Evolutionary conservation across 2,329 filamentous ascomycete genomes (phyloP).

Genomic region (Microcera coccophila): DNA sequence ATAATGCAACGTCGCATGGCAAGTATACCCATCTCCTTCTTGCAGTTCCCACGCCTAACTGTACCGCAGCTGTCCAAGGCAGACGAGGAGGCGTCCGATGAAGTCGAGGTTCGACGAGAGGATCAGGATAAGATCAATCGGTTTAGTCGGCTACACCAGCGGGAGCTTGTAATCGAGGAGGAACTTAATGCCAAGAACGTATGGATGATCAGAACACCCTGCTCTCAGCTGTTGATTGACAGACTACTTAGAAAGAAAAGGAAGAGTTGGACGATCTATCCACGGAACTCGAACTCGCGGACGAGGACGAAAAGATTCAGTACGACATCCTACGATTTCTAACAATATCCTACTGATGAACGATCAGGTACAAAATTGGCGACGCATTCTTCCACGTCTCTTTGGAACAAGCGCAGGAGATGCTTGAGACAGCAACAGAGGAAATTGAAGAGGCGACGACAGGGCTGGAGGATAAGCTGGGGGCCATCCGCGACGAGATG

Average conservation of each 20-base stretch:
- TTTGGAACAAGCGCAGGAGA: constrained; percentile 78
- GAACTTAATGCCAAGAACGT: constrained; percentile 77
- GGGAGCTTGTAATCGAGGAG: constrained; percentile 73
- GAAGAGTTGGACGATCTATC: constrained; percentile 94
- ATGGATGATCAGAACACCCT: constrained; percentile 27
- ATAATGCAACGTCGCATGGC: constrained; percentile 61
- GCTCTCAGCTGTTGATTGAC: constrained; percentile 18
- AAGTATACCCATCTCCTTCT: constrained; percentile 18
- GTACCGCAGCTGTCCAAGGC: constrained; percentile 76
- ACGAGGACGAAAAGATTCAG: constrained; percentile 92
- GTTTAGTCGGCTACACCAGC: constrained; percentile 91
- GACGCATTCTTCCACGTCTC: constrained; percentile 90
- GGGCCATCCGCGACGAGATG: constrained; percentile 79
- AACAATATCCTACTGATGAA: constrained; percentile 10
- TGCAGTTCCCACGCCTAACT: constrained; percentile 12
- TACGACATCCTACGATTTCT: constrained; percentile 45
- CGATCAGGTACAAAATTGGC: constrained; percentile 83
- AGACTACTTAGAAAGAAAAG: constrained; percentile 77
- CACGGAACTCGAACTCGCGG: constrained; percentile 85
- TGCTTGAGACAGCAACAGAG: constrained; percentile 68
- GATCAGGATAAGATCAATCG: constrained; percentile 99
- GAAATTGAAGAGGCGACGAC: constrained; percentile 74
- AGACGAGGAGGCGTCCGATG: constrained; percentile 78
- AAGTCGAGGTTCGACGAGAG: constrained; percentile 90
- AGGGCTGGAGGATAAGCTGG: constrained; percentile 71